Evolutionary conservation across 257 asterid genomes (phyloP).

Genomic region (Eucommia ulmoides): DNA sequence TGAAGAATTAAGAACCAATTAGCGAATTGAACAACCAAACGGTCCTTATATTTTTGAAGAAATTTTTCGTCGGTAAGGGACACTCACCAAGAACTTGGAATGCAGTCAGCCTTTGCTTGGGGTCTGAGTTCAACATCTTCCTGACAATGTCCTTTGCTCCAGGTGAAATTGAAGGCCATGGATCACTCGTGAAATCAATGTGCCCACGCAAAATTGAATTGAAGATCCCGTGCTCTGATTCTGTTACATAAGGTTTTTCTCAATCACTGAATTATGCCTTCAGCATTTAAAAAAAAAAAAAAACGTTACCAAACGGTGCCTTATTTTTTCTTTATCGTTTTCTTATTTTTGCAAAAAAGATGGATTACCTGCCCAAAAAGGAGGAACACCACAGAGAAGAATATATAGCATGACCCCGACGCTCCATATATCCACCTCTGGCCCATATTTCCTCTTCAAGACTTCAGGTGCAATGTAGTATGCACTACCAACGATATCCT

Average conservation of each 20-base stretch:
- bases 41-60: too few species aligned
- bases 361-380: slow-evolving; percentile 73
- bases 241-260: slow-evolving; percentile 14
- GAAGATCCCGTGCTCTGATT: slow-evolving; percentile 89
- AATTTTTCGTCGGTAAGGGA: too few species aligned
- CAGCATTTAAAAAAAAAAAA: background rate
- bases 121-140: slow-evolving; percentile 71
- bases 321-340: background rate
- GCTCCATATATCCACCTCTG: slow-evolving; percentile 95
- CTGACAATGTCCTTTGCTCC: slow-evolving; percentile 89
- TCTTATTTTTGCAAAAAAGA: background rate
- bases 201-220: slow-evolving; percentile 75
- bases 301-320: background rate
- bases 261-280: background rate
- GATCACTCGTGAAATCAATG: slow-evolving; percentile 69
- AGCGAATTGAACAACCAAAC: too few species aligned
- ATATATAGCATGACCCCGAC: slow-evolving; percentile 87
- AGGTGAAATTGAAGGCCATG: slow-evolving; percentile 84
- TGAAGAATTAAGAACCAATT: too few species aligned
- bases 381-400: slow-evolving; percentile 90
- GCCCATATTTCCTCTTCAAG: slow-evolving; percentile 80
- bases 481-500: slow-evolving; percentile 95
- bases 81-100: slow-evolving; percentile 70
- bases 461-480: slow-evolving; percentile 97
- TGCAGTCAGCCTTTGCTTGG: slow-evolving; percentile 81